A percentile compares a stretch with the other conserved stretches of the same genome.
These are phyloP conservation scores for Desmodesmus armatus DNA, from an alignment of 139 green algal genomes.

Conservation along the genomic window DNA sequence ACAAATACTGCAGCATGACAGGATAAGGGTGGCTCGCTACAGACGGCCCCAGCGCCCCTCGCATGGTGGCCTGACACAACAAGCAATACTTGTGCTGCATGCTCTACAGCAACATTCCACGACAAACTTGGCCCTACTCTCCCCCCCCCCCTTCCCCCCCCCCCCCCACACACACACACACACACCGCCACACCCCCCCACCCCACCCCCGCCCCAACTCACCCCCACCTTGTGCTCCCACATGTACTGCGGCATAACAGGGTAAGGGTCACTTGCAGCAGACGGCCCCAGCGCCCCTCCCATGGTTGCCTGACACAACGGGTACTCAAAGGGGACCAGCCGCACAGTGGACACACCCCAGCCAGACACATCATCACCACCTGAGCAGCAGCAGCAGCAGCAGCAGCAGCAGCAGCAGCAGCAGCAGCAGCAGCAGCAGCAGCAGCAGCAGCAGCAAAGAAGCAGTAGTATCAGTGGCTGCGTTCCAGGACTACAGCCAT, in stretches of 20 bases:
- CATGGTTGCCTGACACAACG: conserved; percentile 22
- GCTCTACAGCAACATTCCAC: neutral
- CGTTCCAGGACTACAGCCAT: neutral
- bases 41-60: neutral
- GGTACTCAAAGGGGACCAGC: conserved; percentile 27
- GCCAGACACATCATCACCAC: conserved; percentile 34
- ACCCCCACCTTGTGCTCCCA: conserved; percentile 3
- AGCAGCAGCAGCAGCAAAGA: neutral
- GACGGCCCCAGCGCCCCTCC: neutral
- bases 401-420: neutral
- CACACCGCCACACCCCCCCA: neutral
- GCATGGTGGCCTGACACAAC: neutral
- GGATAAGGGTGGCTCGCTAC: neutral
- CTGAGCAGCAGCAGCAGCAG: conserved; percentile 20
- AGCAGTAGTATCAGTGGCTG: neutral
- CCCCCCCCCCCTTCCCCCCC: too few relatives aligned
- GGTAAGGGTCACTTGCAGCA: neutral
- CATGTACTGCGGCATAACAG: conserved; percentile 21
- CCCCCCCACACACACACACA: too few relatives aligned
- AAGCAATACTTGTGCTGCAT: neutral
- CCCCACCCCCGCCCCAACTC: neutral
- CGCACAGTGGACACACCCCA: conserved; percentile 23
- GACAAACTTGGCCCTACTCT: neutral
- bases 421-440: neutral
- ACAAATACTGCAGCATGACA: neutral